phyloP scores from a whole-genome alignment of 1,284 basidiomycete species.

The Earliella scabrosa region DNA sequence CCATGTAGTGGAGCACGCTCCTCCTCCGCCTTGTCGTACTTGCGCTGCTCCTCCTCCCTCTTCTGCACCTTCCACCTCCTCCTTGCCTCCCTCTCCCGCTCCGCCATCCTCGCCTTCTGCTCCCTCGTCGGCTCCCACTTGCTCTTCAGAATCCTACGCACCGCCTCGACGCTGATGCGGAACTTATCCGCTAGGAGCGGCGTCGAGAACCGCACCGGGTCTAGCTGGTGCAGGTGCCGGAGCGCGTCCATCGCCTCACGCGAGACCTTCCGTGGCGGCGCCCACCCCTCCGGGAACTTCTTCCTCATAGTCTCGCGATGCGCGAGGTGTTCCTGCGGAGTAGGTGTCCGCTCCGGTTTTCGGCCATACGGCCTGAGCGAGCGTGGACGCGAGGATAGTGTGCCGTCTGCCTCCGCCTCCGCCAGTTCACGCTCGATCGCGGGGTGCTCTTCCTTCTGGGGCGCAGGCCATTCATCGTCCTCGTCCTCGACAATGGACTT shows the following conservation, averaged over 20 bases:
- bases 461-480: conserved; percentile 39
- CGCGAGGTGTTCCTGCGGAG: conserved; percentile 48
- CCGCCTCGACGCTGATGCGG: conserved; percentile 85
- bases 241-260: conserved; percentile 90
- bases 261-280: conserved; percentile 86
- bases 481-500: conserved; percentile 60
- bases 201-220: conserved; percentile 74
- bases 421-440: conserved; percentile 11
- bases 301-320: conserved; percentile 64
- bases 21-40: conserved; percentile 26
- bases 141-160: conserved; percentile 83
- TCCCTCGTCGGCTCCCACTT: conserved; percentile 74
- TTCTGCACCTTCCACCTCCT: conserved; percentile 56
- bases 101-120: conserved; percentile 55
- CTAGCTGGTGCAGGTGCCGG: conserved; percentile 70
- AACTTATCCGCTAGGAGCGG: conserved; percentile 80
- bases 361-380: conserved; percentile 13
- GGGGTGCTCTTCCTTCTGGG: conserved; percentile 36
- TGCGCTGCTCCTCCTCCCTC: conserved; percentile 36
- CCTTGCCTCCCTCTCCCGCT: conserved; percentile 59
- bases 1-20: conserved; percentile 6
- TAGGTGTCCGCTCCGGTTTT: conserved; percentile 23
- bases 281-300: conserved; percentile 80
- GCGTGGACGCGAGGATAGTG: conserved; percentile 4
- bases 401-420: conserved; percentile 7